A percentile compares a stretch with the other conserved stretches of the same genome.
Conservation (phyloP, 176 grass and related monocot species). For the Pontederia paniculata region DNA sequence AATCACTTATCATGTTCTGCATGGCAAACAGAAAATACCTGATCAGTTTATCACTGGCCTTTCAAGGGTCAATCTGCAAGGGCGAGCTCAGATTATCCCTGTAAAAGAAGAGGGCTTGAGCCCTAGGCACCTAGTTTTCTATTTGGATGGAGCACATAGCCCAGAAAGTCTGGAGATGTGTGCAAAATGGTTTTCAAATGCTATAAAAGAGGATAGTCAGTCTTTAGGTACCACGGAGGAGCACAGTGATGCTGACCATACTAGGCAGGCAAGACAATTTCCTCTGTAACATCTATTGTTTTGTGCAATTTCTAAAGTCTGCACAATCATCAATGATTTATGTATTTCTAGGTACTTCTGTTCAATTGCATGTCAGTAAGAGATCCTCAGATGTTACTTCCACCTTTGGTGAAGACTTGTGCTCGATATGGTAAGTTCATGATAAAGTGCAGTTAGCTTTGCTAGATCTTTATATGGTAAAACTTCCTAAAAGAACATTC, state of each 20-base stretch:
- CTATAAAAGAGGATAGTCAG: constrained; percentile 30
- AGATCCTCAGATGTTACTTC: constrained; percentile 79
- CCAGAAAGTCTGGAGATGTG: constrained; percentile 94
- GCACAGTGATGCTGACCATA: constrained; percentile 21
- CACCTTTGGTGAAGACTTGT: constrained; percentile 52
- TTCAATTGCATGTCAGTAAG: constrained; percentile 99
- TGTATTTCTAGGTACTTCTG: constrained; percentile 56
- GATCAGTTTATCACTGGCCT: constrained; percentile 58
- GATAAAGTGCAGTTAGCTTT: constrained; percentile 1
- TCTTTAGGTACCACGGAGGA: constrained; percentile 23
- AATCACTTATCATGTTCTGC: constrained; percentile 9
- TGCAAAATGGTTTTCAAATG: constrained; percentile 73
- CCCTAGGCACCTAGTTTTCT: constrained; percentile 40
- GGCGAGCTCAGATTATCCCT: constrained; percentile 61
- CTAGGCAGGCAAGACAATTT: constrained; percentile 34
- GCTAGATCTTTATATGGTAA: background rate
- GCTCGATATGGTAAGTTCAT: constrained; percentile 49
- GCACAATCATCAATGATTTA: background rate
- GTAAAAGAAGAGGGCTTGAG: constrained; percentile 21
- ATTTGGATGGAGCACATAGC: constrained; percentile 77
- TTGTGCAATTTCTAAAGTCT: background rate
- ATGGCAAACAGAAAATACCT: constrained; percentile 46
- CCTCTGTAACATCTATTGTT: constrained; percentile 18
- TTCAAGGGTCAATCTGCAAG: constrained; percentile 49
- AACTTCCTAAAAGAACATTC: no score